phyloP scores from a whole-genome alignment of 1,139 yeast genomes.

The Sugiyamaella novakii region DNA sequence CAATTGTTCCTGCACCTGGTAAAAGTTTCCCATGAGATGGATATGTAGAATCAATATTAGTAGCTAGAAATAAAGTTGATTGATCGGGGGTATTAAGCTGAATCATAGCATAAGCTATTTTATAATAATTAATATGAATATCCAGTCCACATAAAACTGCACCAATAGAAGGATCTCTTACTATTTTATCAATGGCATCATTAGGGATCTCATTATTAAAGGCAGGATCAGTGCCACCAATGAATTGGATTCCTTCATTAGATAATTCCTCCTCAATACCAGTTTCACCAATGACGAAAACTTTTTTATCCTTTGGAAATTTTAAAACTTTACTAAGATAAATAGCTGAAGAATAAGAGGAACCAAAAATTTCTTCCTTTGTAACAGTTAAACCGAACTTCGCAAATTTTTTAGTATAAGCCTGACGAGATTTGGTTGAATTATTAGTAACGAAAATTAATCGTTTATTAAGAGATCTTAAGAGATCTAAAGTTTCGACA shows the following conservation, averaged over 20 bases:
- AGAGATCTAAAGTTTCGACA: conserved; percentile 60
- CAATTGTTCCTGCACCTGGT: conserved; percentile 95
- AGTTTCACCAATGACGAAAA: conserved; percentile 82
- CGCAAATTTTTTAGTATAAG: conserved; percentile 73
- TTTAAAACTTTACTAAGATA: conserved; percentile 76
- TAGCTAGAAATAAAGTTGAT: conserved; percentile 74
- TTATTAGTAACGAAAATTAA: conserved; percentile 91
- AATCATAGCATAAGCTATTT: conserved; percentile 78
- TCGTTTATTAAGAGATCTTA: conserved; percentile 59
- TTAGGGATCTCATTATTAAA: conserved; percentile 35
- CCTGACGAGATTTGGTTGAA: conserved; percentile 82
- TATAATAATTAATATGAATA: conserved; percentile 72
- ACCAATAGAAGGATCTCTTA: conserved; percentile 72
- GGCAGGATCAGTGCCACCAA: conserved; percentile 69
- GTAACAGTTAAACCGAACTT: conserved; percentile 69
- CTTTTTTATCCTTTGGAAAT: conserved; percentile 70
- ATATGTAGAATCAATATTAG: conserved; percentile 94
- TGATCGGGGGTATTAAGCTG: conserved; percentile 64
- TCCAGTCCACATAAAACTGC: conserved; percentile 91
- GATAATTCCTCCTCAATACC: conserved; percentile 78
- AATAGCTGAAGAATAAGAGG: conserved; percentile 88
- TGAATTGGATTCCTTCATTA: conserved; percentile 64
- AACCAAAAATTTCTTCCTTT: conserved; percentile 81
- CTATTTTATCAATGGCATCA: conserved; percentile 39
- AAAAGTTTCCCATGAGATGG: conserved; percentile 83